phyloP scores from a whole-genome alignment of 2,329 filamentous ascomycete species.

The Alternaria ethzedia region DNA sequence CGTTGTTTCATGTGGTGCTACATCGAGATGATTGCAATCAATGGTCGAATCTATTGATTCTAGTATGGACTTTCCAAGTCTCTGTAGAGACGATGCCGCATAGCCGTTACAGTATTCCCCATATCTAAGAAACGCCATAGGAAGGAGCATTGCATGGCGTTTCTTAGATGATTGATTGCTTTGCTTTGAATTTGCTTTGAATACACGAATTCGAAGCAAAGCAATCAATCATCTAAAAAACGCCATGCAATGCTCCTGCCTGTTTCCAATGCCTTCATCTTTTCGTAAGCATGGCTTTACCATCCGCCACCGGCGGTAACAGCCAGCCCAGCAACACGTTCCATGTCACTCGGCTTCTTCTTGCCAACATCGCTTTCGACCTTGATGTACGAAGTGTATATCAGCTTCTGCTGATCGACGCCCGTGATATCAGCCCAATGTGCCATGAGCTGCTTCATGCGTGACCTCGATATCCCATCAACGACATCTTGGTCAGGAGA shows the following conservation, averaged over 20 bases:
- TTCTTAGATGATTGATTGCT: too few relatives aligned
- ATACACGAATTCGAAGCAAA: too few relatives aligned
- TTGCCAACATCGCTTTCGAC: conserved; percentile 93
- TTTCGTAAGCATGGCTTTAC: conserved; percentile 56
- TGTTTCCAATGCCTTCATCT: neutral
- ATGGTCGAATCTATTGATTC: neutral
- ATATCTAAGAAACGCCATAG: conserved; percentile 8
- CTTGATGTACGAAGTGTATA: conserved; percentile 86
- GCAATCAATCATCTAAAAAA: too few relatives aligned
- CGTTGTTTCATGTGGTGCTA: neutral
- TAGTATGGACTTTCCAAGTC: neutral
- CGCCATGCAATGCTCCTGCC: conserved; percentile 13
- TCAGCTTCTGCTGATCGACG: conserved; percentile 73
- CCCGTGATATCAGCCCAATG: conserved; percentile 79
- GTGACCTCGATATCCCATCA: conserved; percentile 69
- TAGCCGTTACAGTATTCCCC: neutral
- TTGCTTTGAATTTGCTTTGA: too few relatives aligned
- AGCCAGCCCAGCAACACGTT: conserved; percentile 85
- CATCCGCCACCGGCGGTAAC: conserved; percentile 93
- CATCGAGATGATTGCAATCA: neutral
- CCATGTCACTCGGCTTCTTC: conserved; percentile 69
- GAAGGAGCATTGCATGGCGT: too few relatives aligned
- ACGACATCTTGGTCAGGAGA: conserved; percentile 47
- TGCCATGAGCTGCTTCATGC: conserved; percentile 71
- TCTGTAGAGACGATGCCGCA: neutral